These are phyloP conservation scores for Phytomonas francai DNA, from an alignment of 208 protist species.

Conservation along the genomic window DNA sequence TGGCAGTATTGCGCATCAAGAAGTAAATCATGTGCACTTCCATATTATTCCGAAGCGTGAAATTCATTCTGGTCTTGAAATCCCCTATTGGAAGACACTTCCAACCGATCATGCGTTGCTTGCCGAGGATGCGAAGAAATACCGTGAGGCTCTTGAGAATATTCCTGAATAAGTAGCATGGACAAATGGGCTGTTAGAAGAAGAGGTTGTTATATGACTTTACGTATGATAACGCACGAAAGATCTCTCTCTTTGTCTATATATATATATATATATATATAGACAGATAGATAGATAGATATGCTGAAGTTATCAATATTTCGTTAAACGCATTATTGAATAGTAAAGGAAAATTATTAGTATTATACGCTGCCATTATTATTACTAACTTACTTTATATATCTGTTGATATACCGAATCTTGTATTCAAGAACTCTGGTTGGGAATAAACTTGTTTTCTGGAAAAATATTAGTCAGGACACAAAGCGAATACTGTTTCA, in stretches of 20 bases:
- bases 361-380: neutral
- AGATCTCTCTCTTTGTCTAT: neutral
- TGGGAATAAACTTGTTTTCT: neutral
- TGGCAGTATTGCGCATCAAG: constrained; percentile 84
- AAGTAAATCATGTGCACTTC: constrained; percentile 91
- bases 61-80: constrained; percentile 40
- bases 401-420: neutral
- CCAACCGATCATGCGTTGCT: constrained; percentile 48
- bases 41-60: constrained; percentile 90
- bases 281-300: neutral
- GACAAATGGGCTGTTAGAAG: neutral
- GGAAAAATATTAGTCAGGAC: neutral
- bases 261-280: constrained; percentile 4
- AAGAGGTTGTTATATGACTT: neutral
- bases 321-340: neutral
- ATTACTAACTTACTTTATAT: constrained; percentile 7
- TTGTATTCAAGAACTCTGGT: neutral
- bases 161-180: constrained; percentile 13
- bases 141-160: constrained; percentile 53
- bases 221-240: neutral
- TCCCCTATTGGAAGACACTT: constrained; percentile 51
- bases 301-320: neutral
- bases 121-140: constrained; percentile 53
- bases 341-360: neutral
- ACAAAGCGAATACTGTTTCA: neutral